Conservation (phyloP, 2,329 filamentous ascomycete species). For the Alternaria tenuissima region DNA sequence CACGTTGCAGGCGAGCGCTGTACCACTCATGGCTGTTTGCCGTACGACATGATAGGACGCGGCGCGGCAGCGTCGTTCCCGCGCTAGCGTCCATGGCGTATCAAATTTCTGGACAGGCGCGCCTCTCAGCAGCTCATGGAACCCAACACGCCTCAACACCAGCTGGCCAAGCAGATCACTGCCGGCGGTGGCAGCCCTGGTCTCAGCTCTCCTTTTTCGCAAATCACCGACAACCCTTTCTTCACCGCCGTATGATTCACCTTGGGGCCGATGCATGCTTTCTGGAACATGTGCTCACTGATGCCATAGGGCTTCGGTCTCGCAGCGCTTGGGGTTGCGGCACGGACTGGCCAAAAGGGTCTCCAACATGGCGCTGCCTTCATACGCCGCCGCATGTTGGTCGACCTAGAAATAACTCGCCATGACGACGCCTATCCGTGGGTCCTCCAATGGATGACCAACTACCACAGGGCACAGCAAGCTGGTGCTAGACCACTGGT, state of each 20-base stretch:
- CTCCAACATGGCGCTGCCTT: slow-evolving; percentile 75
- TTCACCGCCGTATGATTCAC: slow-evolving; percentile 59
- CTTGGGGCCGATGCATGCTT: slow-evolving; percentile 55
- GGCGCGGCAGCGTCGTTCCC: slow-evolving; percentile 13
- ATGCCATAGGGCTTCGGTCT: slow-evolving; percentile 78
- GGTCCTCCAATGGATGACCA: slow-evolving; percentile 93
- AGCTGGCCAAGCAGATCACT: slow-evolving; percentile 50
- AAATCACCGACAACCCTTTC: slow-evolving; percentile 61
- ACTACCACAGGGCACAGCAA: slow-evolving; percentile 74
- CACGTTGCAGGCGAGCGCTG: background rate
- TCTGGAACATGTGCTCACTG: slow-evolving; percentile 40
- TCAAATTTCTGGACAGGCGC: slow-evolving; percentile 20
- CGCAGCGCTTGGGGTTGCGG: slow-evolving; percentile 82
- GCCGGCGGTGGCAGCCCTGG: slow-evolving; percentile 42
- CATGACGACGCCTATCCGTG: slow-evolving; percentile 93
- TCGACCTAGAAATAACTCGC: slow-evolving; percentile 94
- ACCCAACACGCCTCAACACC: slow-evolving; percentile 48
- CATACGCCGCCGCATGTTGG: slow-evolving; percentile 83
- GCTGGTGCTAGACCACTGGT: slow-evolving; percentile 41
- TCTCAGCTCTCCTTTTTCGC: slow-evolving; percentile 53
- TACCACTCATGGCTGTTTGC: slow-evolving; percentile 4
- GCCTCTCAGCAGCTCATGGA: slow-evolving; percentile 38
- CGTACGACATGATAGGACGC: slow-evolving; percentile 8
- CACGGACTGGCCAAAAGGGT: slow-evolving; percentile 82
- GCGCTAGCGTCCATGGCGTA: slow-evolving; percentile 28